phyloP scores from a whole-genome alignment of 306 rosid species.

The Vachellia collinsii region DNA sequence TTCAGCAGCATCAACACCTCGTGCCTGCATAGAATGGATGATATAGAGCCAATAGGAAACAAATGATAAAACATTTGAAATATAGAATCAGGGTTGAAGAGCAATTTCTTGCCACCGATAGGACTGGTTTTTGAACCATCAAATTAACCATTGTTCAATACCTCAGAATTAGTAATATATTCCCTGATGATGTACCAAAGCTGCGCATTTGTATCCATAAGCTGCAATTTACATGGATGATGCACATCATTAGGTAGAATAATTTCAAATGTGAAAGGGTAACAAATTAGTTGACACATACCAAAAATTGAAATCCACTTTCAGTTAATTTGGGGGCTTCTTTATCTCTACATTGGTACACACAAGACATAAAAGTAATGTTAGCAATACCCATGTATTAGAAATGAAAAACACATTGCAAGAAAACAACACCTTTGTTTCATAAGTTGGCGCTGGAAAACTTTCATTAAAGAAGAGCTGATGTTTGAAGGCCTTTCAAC shows the following conservation, averaged over 20 bases:
- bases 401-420: slow-evolving; percentile 32
- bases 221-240: slow-evolving; percentile 58
- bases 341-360: slow-evolving; percentile 63
- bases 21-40: slow-evolving; percentile 61
- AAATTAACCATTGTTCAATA: slow-evolving; percentile 17
- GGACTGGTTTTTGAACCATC: background rate
- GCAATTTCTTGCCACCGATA: background rate
- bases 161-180: slow-evolving; percentile 95
- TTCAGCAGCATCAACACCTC: slow-evolving; percentile 85
- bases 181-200: slow-evolving; percentile 98
- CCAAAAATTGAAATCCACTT: slow-evolving; percentile 99
- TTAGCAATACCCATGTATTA: slow-evolving; percentile 23
- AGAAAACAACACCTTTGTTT: slow-evolving; percentile 70
- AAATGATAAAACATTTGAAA: slow-evolving; percentile 7
- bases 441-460: slow-evolving; percentile 87
- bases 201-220: slow-evolving; percentile 97
- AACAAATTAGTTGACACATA: slow-evolving; percentile 54
- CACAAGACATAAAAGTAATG: slow-evolving; percentile 27
- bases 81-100: slow-evolving; percentile 21
- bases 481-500: slow-evolving; percentile 76
- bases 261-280: slow-evolving; percentile 38
- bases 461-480: slow-evolving; percentile 86
- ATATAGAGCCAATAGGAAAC: slow-evolving; percentile 28
- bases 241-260: slow-evolving; percentile 39
- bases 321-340: slow-evolving; percentile 89